Conservation (phyloP, 2,329 filamentous ascomycete species). For the Alternaria solani region DNA sequence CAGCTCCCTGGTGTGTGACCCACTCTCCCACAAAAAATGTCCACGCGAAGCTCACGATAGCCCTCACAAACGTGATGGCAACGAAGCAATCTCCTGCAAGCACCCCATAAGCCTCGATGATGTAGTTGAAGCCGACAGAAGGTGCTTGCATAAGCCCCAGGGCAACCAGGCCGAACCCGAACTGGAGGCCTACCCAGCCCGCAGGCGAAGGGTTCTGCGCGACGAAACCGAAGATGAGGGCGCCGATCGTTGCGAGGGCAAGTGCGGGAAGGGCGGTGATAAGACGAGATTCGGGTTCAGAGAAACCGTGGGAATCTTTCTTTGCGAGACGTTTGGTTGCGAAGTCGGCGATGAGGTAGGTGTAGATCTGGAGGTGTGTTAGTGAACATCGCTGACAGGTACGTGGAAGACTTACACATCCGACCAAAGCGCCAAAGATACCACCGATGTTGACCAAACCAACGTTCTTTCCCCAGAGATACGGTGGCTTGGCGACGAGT, state of each 20-base stretch:
- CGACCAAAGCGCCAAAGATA: slow-evolving; percentile 49
- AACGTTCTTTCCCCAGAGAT: slow-evolving; percentile 52
- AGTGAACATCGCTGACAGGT: background rate
- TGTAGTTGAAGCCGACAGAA: slow-evolving; percentile 55
- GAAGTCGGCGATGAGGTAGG: slow-evolving; percentile 51
- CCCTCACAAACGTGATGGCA: slow-evolving; percentile 59
- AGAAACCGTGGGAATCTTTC: slow-evolving; percentile 47
- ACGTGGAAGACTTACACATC: slow-evolving; percentile 28
- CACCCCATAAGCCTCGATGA: slow-evolving; percentile 61
- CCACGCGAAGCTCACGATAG: slow-evolving; percentile 63
- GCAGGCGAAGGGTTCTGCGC: slow-evolving; percentile 47
- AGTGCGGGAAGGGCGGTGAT: slow-evolving; percentile 51
- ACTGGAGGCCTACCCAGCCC: slow-evolving; percentile 52
- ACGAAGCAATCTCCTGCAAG: slow-evolving; percentile 63
- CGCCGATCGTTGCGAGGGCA: slow-evolving; percentile 49
- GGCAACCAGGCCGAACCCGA: slow-evolving; percentile 52
- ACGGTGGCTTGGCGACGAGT: slow-evolving; percentile 51
- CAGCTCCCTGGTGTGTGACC: slow-evolving; percentile 54
- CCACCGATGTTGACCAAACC: slow-evolving; percentile 53
- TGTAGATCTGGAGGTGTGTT: slow-evolving; percentile 30
- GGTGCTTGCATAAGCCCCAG: slow-evolving; percentile 55
- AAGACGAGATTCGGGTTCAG: slow-evolving; percentile 53
- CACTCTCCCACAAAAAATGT: slow-evolving; percentile 63
- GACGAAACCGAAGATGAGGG: slow-evolving; percentile 52
- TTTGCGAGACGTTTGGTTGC: slow-evolving; percentile 49